These are phyloP conservation scores for Termitomyces sp. DNA, from an alignment of 768 basidiomycete species.

Conservation along the genomic window DNA sequence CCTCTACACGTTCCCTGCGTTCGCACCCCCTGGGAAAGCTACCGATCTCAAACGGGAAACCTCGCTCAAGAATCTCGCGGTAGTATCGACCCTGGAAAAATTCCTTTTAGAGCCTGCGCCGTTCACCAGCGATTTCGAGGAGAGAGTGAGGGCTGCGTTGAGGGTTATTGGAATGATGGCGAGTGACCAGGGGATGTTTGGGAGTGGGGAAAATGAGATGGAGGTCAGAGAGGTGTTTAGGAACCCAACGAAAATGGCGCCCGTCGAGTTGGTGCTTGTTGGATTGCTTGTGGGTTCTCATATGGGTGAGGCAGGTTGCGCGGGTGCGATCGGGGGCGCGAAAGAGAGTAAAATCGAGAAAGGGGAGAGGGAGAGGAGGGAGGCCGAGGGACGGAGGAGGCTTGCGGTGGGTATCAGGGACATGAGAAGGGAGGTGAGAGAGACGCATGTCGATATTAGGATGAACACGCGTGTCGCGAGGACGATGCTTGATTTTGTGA, in stretches of 20 bases:
- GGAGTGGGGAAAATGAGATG: constrained; percentile 20
- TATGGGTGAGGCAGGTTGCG: constrained; percentile 23
- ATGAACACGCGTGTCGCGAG: constrained; percentile 54
- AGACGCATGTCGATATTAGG: constrained; percentile 57
- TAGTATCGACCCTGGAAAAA: constrained; percentile 20
- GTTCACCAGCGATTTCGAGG: constrained; percentile 2
- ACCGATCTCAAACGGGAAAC: constrained; percentile 23
- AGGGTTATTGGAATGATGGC: constrained; percentile 7
- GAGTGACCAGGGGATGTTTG: neutral
- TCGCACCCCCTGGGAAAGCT: constrained; percentile 16
- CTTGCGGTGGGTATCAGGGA: constrained; percentile 5
- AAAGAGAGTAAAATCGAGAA: neutral
- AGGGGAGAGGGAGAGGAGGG: neutral
- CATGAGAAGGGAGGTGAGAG: constrained; percentile 54
- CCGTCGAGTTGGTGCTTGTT: constrained; percentile 62
- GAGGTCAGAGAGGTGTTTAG: constrained; percentile 32
- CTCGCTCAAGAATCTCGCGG: constrained; percentile 42
- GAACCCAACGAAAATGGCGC: constrained; percentile 46
- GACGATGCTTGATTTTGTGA: constrained; percentile 50
- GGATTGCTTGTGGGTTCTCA: constrained; percentile 48
- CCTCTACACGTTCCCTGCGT: constrained; percentile 38
- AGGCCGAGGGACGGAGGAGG: neutral
- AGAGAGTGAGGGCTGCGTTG: neutral
- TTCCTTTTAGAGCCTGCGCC: constrained; percentile 6
- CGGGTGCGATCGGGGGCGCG: neutral